phyloP scores from a whole-genome alignment of 2,329 filamentous ascomycete genomes.

The Cordyceps tenuipes region DNA sequence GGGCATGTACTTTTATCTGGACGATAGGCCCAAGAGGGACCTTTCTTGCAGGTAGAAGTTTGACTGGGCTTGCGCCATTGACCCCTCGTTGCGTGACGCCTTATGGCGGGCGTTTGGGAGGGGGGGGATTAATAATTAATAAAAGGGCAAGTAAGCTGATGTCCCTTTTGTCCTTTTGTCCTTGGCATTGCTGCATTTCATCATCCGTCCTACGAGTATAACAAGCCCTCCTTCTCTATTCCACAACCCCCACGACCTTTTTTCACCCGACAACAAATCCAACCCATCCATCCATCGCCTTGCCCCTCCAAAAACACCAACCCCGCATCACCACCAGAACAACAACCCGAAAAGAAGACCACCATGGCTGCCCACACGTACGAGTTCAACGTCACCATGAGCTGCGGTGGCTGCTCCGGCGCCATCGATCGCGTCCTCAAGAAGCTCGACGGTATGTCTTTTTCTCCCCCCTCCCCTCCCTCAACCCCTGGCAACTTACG shows the following conservation, averaged over 20 bases:
- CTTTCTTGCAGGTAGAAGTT: not conserved
- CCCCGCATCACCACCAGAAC: not conserved
- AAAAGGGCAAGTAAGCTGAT: not conserved
- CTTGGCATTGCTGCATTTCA: not conserved
- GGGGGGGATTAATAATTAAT: slow-evolving; percentile 8
- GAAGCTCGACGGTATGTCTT: slow-evolving; percentile 70
- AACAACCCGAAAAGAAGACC: not conserved
- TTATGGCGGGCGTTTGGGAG: slow-evolving; percentile 2
- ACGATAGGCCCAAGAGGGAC: not conserved
- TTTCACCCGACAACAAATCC: not conserved
- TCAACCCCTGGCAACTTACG: not conserved
- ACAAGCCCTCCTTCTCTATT: no score
- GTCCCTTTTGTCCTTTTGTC: not conserved
- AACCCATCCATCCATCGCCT: not conserved
- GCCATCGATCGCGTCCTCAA: slow-evolving; percentile 87
- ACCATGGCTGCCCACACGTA: slow-evolving; percentile 68
- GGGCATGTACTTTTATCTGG: not conserved
- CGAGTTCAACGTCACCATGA: slow-evolving; percentile 93
- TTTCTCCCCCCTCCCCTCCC: no score
- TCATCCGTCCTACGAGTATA: not conserved
- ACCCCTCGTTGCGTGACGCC: slow-evolving; percentile 7
- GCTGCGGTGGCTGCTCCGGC: slow-evolving; percentile 91
- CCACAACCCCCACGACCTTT: no score
- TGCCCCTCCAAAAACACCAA: not conserved
- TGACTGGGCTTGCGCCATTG: slow-evolving; percentile 7